These are phyloP conservation scores for Fomes fomentarius DNA, from an alignment of 1,284 basidiomycete species.

Conservation along the genomic window DNA sequence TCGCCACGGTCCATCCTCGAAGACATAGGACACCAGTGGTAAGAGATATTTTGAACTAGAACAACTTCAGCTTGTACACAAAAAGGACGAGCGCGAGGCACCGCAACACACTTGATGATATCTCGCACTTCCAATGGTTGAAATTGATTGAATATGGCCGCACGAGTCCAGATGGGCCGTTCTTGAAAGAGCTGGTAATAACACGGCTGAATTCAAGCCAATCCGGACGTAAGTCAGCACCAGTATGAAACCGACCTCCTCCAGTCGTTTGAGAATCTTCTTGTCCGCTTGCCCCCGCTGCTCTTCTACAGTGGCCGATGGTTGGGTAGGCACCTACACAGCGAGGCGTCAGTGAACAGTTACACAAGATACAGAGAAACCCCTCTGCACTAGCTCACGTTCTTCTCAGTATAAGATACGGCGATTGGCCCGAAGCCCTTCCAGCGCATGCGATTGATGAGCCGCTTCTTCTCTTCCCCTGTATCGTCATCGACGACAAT, in stretches of 20 bases:
- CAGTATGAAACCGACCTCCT: slow-evolving; percentile 46
- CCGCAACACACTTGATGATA: slow-evolving; percentile 65
- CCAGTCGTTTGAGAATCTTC: slow-evolving; percentile 59
- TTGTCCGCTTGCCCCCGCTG: slow-evolving; percentile 60
- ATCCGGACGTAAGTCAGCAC: not conserved
- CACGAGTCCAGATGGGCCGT: slow-evolving; percentile 89
- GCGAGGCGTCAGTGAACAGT: too few relatives aligned
- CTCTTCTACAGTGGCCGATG: slow-evolving; percentile 60
- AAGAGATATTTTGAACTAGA: slow-evolving; percentile 72
- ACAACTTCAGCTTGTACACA: not conserved
- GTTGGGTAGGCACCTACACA: slow-evolving; percentile 65
- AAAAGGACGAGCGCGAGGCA: too few relatives aligned
- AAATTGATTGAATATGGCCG: slow-evolving; percentile 85
- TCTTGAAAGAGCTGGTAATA: slow-evolving; percentile 60
- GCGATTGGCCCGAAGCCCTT: slow-evolving; percentile 75
- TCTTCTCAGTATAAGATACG: slow-evolving; percentile 66
- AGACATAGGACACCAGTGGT: slow-evolving; percentile 80
- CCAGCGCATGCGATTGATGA: slow-evolving; percentile 81
- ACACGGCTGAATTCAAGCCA: not conserved
- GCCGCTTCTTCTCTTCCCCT: slow-evolving; percentile 78
- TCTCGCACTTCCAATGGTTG: slow-evolving; percentile 67
- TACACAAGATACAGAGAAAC: too few relatives aligned
- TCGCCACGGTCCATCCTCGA: slow-evolving; percentile 93
- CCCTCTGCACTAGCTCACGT: slow-evolving; percentile 44
- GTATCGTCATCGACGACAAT: slow-evolving; percentile 71